Evolutionary conservation across 2,329 filamentous ascomycete species (phyloP).

Genomic region (Chrysoporthe cubensis): DNA sequence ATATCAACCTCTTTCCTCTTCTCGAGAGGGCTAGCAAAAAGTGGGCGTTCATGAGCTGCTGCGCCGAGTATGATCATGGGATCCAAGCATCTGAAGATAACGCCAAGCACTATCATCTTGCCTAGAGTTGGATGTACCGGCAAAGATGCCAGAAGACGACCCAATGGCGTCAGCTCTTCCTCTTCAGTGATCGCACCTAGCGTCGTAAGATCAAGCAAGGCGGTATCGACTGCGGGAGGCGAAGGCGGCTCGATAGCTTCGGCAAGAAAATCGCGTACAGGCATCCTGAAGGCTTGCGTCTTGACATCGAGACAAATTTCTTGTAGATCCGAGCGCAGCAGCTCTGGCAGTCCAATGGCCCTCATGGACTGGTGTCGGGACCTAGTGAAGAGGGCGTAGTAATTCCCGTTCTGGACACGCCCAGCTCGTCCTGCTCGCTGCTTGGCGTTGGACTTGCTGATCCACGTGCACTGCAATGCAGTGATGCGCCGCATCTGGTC

Average conservation of each 20-base stretch:
- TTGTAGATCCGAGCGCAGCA: conserved; percentile 49
- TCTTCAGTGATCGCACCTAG: conserved; percentile 47
- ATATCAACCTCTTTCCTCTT: not conserved
- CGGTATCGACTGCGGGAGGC: conserved; percentile 39
- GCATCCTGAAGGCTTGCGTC: conserved; percentile 40
- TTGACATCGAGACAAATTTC: conserved; percentile 49
- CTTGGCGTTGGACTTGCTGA: conserved; percentile 49
- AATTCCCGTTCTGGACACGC: conserved; percentile 51
- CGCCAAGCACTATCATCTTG: conserved; percentile 54
- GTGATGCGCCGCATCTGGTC: conserved; percentile 44
- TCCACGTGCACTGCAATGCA: conserved; percentile 47
- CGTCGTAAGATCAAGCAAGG: conserved; percentile 43
- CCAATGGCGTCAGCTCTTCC: conserved; percentile 49
- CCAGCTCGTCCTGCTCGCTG: conserved; percentile 56
- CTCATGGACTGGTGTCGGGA: conserved; percentile 34
- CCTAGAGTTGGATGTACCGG: conserved; percentile 49
- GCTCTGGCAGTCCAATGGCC: conserved; percentile 41
- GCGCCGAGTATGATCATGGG: conserved; percentile 50
- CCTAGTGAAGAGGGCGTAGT: conserved; percentile 50
- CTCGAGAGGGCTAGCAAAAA: conserved; percentile 13
- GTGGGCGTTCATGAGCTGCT: conserved; percentile 13
- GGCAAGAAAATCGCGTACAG: conserved; percentile 46
- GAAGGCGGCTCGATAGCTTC: conserved; percentile 50
- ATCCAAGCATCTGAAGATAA: conserved; percentile 56
- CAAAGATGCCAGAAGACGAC: conserved; percentile 35